These are phyloP conservation scores for Vitis labrusca DNA, from an alignment of 164 flowering plant species.

Conservation along the genomic window DNA sequence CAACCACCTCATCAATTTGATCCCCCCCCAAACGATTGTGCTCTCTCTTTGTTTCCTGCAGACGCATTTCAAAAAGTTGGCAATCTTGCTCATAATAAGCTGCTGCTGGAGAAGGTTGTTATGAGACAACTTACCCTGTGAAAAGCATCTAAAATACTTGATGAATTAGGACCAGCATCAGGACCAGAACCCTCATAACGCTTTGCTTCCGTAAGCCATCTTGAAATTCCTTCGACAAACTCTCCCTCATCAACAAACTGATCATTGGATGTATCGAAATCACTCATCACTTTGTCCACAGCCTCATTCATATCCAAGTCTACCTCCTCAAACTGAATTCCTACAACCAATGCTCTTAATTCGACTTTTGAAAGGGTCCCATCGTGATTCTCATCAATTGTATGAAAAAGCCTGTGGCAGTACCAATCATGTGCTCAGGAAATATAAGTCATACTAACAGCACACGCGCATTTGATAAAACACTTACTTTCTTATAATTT, in stretches of 20 bases:
- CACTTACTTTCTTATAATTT: conserved; percentile 48
- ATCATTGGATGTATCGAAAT: conserved; percentile 65
- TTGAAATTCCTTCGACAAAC: conserved; percentile 55
- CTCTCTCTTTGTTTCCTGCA: conserved; percentile 59
- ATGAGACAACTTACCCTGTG: conserved; percentile 42
- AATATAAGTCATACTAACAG: not conserved
- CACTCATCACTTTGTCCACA: conserved; percentile 51
- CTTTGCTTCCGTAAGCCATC: conserved; percentile 63
- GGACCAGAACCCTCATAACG: conserved; percentile 17
- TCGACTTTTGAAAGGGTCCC: conserved; percentile 43
- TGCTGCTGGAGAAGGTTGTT: not conserved
- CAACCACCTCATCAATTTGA: conserved; percentile 54
- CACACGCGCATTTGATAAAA: accelerated
- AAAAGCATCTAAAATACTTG: conserved; percentile 34
- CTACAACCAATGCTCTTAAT: conserved; percentile 65
- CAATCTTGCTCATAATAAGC: not conserved
- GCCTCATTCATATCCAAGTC: conserved; percentile 65
- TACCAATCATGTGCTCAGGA: conserved; percentile 2
- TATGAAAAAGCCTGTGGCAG: conserved; percentile 54
- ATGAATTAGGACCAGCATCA: conserved; percentile 31
- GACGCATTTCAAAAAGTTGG: conserved; percentile 8
- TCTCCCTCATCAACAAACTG: conserved; percentile 36
- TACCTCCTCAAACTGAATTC: conserved; percentile 59
- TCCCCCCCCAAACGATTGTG: conserved; percentile 37
- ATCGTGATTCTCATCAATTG: conserved; percentile 54